These are phyloP conservation scores for Dichomitus squalens DNA, from an alignment of 1,284 basidiomycete species.

Conservation along the genomic window DNA sequence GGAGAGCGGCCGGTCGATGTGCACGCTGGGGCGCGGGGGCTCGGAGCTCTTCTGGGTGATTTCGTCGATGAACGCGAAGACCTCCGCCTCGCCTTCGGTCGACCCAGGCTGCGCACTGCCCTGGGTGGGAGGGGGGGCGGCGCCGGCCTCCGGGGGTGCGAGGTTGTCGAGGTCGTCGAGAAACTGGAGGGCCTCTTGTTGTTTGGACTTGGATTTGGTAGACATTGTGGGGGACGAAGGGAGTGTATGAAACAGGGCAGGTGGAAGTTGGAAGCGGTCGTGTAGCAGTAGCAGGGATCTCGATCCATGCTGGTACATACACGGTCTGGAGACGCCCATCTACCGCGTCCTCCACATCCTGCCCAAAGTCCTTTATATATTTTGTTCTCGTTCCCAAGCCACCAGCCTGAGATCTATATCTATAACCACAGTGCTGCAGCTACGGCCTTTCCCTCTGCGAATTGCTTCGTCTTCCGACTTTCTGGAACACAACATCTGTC, in stretches of 20 bases:
- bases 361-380: neutral
- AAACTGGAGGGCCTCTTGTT: slow-evolving; percentile 87
- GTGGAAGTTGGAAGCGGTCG: neutral
- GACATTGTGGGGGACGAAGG: slow-evolving; percentile 25
- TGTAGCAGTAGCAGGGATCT: neutral
- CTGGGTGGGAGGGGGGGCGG: slow-evolving; percentile 22
- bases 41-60: slow-evolving; percentile 89
- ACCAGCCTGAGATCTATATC: no score
- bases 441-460: no score
- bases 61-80: slow-evolving; percentile 92
- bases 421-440: no score
- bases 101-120: slow-evolving; percentile 27
- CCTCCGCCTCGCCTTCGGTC: slow-evolving; percentile 71
- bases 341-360: neutral
- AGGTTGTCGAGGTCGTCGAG: slow-evolving; percentile 89
- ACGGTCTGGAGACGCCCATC: slow-evolving; percentile 1
- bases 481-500: no score
- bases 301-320: neutral
- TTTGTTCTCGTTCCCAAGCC: neutral
- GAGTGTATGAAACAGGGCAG: neutral
- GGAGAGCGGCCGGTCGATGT: slow-evolving; percentile 61
- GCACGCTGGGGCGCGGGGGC: slow-evolving; percentile 60
- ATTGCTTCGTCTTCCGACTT: no score
- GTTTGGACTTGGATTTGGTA: slow-evolving; percentile 76
- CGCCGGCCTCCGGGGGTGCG: slow-evolving; percentile 38